Evolutionary conservation across 2,329 filamentous ascomycete genomes (phyloP), one percentile per base, ranked within the genome.

Genomic region (Phaeosphaeriaceae sp.): DNA sequence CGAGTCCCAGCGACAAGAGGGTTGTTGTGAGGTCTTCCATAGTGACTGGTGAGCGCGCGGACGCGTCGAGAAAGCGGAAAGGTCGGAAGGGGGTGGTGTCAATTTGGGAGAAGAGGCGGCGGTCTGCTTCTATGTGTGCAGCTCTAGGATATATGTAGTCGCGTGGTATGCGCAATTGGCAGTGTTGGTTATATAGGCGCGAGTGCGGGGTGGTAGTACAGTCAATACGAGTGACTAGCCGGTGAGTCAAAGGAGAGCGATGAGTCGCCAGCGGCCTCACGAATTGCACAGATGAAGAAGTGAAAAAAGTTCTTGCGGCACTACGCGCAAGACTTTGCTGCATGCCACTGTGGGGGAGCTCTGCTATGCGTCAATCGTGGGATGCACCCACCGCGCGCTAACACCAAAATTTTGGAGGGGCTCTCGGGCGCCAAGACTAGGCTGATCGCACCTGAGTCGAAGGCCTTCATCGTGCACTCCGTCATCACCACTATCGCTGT

Each of bases 1-100:
- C 62, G 46, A 81, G 63, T 47, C 79, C 79, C 47, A 81, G 61
- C 4, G 66, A 67, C 57, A 75, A 66, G 33, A 81, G 70, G 0
- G 71, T 74, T 22, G 65, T 63, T 42, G 76, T 70, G 51, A 81
- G 67, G 40, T 79, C 73, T 45, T 79, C 77, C 59, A 79, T 70
- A 51, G 63, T 68, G 62, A 65, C 24, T 52, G 63, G 17, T 56
- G 59, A 55, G 54, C 58, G 66, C 53, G 65, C 53, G 27, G 66
- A 65, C 48, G 69, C 63, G 62, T 75, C 68, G 61, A 75, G 65
- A 48, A 46, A 64, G 36, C 57, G 61, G 54, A 70, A 66, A 21
- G 68, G 65, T 6, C 52, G 36, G 53, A 70, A 72, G 33, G 57
- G 61, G 20, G 57, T 60, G 21, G 55, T 52, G 56, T 64, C 54